A percentile compares a stretch with the other conserved stretches of the same genome.
Evolutionary conservation across 2,329 filamentous ascomycete species (phyloP).

Genomic region (Blumeria hordei): DNA sequence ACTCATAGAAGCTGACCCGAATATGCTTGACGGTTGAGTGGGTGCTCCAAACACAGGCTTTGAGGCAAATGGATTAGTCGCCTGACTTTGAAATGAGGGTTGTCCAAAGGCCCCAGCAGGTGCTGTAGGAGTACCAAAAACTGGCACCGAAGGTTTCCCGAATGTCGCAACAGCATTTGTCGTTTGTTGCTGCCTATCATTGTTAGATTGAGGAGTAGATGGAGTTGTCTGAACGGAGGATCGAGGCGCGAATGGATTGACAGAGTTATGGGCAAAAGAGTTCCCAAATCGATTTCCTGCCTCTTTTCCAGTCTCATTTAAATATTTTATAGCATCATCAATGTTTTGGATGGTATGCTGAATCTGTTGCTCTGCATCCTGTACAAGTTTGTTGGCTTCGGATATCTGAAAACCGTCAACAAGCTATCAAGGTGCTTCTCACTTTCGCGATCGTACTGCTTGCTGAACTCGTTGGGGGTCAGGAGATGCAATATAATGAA

Average conservation of each 20-base stretch:
- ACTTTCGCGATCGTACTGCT: slow-evolving; percentile 11
- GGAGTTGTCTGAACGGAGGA: neutral
- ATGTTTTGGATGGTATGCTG: slow-evolving; percentile 43
- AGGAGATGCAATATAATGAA: slow-evolving; percentile 45
- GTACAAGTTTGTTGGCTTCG: slow-evolving; percentile 5
- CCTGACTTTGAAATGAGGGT: slow-evolving; percentile 3
- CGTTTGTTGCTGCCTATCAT: neutral
- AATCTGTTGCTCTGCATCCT: slow-evolving; percentile 45
- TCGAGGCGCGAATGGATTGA: slow-evolving; percentile 3
- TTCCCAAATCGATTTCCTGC: slow-evolving; percentile 56
- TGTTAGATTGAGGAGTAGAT: neutral
- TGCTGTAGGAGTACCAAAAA: slow-evolving; percentile 6
- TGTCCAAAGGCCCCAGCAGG: slow-evolving; percentile 3
- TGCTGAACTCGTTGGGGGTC: slow-evolving; percentile 22
- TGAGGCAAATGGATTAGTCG: slow-evolving; percentile 21
- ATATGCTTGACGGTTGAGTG: neutral
- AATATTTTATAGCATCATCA: slow-evolving; percentile 46
- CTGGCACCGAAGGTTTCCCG: slow-evolving; percentile 9
- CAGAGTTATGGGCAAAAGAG: slow-evolving; percentile 21
- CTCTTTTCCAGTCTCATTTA: slow-evolving; percentile 38
- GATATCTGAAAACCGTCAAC: neutral
- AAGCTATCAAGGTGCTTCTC: neutral
- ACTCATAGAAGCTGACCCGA: neutral
- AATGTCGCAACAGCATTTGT: neutral
- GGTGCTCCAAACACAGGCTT: slow-evolving; percentile 15